phyloP scores from a whole-genome alignment of 2,329 filamentous ascomycete species.

The Aspergillus spinulosporus region DNA sequence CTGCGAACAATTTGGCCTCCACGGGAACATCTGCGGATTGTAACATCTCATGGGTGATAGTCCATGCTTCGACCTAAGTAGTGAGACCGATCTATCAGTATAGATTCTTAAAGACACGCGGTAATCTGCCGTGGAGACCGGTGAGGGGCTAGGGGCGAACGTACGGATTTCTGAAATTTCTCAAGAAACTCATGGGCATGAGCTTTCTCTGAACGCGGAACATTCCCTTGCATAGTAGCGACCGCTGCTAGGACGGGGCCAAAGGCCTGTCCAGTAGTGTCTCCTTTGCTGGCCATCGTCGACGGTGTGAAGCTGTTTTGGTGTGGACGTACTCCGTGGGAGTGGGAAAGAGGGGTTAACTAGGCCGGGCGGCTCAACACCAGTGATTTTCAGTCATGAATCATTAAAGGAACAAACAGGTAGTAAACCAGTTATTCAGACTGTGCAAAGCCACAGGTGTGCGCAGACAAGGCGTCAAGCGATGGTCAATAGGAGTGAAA shows the following conservation, averaged over 20 bases:
- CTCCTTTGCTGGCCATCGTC: slow-evolving; percentile 68
- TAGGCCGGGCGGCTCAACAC: slow-evolving; percentile 29
- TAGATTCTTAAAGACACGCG: background rate
- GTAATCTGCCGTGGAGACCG: slow-evolving; percentile 4
- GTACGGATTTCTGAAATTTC: slow-evolving; percentile 95
- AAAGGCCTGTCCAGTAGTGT: slow-evolving; percentile 67
- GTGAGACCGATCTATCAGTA: slow-evolving; percentile 9
- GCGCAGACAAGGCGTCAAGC: slow-evolving; percentile 10
- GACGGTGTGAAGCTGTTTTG: slow-evolving; percentile 31
- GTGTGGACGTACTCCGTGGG: slow-evolving; percentile 19
- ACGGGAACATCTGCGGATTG: slow-evolving; percentile 73
- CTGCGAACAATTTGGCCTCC: slow-evolving; percentile 91
- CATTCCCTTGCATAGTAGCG: slow-evolving; percentile 83
- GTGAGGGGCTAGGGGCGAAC: slow-evolving; percentile 40
- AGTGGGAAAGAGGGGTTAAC: slow-evolving; percentile 28
- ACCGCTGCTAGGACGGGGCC: slow-evolving; percentile 84
- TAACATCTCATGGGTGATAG: slow-evolving; percentile 79
- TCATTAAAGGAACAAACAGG: slow-evolving; percentile 24
- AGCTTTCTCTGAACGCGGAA: slow-evolving; percentile 77
- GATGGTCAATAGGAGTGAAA: slow-evolving; percentile 16
- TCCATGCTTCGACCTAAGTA: slow-evolving; percentile 81
- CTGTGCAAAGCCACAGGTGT: slow-evolving; percentile 1
- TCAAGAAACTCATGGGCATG: slow-evolving; percentile 89
- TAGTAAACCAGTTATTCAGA: slow-evolving; percentile 11
- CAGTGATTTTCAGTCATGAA: slow-evolving; percentile 25